phyloP scores from a whole-genome alignment of 2,329 filamentous ascomycete species.

The Ophiostoma sp. region DNA sequence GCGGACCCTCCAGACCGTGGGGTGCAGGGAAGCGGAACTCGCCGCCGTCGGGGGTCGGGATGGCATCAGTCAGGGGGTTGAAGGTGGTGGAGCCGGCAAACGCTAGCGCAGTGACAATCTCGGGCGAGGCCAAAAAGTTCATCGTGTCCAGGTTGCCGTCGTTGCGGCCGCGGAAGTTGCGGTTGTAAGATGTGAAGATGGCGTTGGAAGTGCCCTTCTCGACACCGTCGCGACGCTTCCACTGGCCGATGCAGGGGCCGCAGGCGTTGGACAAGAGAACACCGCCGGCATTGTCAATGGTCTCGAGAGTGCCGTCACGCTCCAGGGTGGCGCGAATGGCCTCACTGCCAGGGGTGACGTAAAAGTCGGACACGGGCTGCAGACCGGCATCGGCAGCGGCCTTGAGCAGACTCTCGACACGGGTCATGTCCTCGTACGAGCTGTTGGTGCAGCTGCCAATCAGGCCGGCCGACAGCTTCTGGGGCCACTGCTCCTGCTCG shows the following conservation, averaged over 20 bases:
- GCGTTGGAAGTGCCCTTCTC: constrained; percentile 83
- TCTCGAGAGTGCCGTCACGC: constrained; percentile 78
- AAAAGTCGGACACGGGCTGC: constrained; percentile 84
- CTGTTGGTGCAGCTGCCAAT: constrained; percentile 99
- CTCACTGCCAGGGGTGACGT: constrained; percentile 93
- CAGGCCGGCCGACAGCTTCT: constrained; percentile 82
- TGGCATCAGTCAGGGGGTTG: constrained; percentile 85
- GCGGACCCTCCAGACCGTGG: constrained; percentile 60
- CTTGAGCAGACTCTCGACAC: constrained; percentile 86
- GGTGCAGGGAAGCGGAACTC: constrained; percentile 82
- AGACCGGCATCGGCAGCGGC: constrained; percentile 86
- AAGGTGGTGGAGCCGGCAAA: constrained; percentile 91
- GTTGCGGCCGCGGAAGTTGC: constrained; percentile 95
- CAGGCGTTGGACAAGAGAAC: constrained; percentile 92
- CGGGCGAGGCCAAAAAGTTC: constrained; percentile 97
- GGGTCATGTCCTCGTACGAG: constrained; percentile 98
- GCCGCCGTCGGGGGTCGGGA: constrained; percentile 73
- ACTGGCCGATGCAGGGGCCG: constrained; percentile 89
- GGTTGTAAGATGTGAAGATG: constrained; percentile 96
- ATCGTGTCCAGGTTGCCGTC: constrained; percentile 95
- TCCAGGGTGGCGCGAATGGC: constrained; percentile 93
- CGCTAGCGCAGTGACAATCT: constrained; percentile 92
- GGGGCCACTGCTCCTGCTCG: constrained; percentile 80
- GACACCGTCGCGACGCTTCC: constrained; percentile 84
- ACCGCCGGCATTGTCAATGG: constrained; percentile 81